These are phyloP conservation scores for Abrus pulchellus DNA, from an alignment of 306 rosid genomes.

Conservation along the genomic window DNA sequence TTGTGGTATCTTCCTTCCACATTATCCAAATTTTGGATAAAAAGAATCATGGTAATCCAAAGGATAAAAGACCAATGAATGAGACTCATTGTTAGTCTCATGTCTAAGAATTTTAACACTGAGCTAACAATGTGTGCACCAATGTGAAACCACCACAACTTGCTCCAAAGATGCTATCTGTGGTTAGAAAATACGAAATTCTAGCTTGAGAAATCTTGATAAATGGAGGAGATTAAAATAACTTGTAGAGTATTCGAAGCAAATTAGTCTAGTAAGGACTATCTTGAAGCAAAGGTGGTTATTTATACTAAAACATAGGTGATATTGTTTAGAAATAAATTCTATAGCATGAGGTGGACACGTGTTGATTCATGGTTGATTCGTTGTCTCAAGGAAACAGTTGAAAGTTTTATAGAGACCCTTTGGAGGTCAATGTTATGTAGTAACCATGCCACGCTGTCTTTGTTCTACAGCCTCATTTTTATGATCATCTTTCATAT, in stretches of 20 bases:
- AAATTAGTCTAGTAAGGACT: slow-evolving; percentile 45
- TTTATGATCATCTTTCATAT: slow-evolving; percentile 19
- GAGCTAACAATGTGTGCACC: slow-evolving; percentile 38
- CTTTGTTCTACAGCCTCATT: slow-evolving; percentile 41
- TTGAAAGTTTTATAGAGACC: slow-evolving; percentile 47
- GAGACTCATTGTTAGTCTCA: slow-evolving; percentile 53
- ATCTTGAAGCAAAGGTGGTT: slow-evolving; percentile 42
- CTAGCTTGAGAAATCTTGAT: slow-evolving; percentile 38
- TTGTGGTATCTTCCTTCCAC: slow-evolving; percentile 83
- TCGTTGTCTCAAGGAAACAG: slow-evolving; percentile 36
- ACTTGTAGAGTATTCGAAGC: slow-evolving; percentile 35
- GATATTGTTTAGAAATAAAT: slow-evolving; percentile 24
- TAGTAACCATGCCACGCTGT: slow-evolving; percentile 39
- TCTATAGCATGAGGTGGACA: slow-evolving; percentile 48
- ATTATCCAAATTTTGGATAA: slow-evolving; percentile 49
- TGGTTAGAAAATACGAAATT: slow-evolving; percentile 37
- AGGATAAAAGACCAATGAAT: slow-evolving; percentile 42
- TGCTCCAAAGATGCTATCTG: slow-evolving; percentile 45
- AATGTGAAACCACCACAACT: slow-evolving; percentile 45
- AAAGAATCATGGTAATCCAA: slow-evolving; percentile 47
- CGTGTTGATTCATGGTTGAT: slow-evolving; percentile 58
- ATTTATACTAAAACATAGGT: slow-evolving; percentile 52
- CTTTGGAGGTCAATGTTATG: slow-evolving; percentile 47
- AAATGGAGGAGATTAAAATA: slow-evolving; percentile 20
- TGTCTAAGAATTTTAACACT: slow-evolving; percentile 16